Evolutionary conservation across 306 rosid genomes (phyloP).

Genomic region (Nissolia schottii): DNA sequence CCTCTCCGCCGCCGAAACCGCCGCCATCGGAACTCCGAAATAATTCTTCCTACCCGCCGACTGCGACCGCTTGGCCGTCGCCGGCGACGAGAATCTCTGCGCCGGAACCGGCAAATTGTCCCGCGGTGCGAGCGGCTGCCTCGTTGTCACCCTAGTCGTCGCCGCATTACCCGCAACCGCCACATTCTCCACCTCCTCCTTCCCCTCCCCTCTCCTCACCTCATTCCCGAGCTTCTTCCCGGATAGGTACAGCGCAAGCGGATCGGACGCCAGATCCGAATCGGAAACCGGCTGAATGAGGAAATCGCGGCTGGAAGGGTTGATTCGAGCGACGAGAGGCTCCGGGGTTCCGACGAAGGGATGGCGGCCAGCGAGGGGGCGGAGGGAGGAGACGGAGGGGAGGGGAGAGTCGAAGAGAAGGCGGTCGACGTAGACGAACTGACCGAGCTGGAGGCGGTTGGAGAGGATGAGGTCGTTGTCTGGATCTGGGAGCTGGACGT

Average conservation of each 20-base stretch:
- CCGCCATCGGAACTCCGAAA: background rate
- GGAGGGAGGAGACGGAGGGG: constrained; percentile 62
- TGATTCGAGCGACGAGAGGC: constrained; percentile 59
- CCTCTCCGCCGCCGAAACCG: constrained; percentile 34
- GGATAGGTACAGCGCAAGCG: constrained; percentile 54
- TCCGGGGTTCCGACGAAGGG: constrained; percentile 69
- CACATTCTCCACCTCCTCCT: background rate
- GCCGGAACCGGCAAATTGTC: constrained; percentile 46
- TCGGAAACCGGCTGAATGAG: constrained; percentile 75
- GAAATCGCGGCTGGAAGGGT: constrained; percentile 55
- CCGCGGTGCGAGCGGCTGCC: constrained; percentile 65
- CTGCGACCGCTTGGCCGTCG: constrained; percentile 56
- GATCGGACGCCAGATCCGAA: constrained; percentile 57
- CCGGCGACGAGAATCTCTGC: constrained; percentile 80
- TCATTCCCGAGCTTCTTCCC: constrained; percentile 22
- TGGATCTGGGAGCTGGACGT: constrained; percentile 73
- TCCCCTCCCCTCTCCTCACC: background rate
- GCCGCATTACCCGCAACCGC: too few species aligned
- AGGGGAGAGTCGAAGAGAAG: constrained; percentile 70
- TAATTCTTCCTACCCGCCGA: constrained; percentile 50
- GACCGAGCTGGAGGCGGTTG: constrained; percentile 86
- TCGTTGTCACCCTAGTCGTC: constrained; percentile 12
- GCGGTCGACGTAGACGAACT: constrained; percentile 78
- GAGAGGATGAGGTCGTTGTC: constrained; percentile 82
- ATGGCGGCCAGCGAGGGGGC: constrained; percentile 82